Evolutionary conservation across 192 early-diverging fungal genomes (phyloP), one percentile per base, ranked within the genome.

Genomic region (Helicostylum pulchrum): DNA sequence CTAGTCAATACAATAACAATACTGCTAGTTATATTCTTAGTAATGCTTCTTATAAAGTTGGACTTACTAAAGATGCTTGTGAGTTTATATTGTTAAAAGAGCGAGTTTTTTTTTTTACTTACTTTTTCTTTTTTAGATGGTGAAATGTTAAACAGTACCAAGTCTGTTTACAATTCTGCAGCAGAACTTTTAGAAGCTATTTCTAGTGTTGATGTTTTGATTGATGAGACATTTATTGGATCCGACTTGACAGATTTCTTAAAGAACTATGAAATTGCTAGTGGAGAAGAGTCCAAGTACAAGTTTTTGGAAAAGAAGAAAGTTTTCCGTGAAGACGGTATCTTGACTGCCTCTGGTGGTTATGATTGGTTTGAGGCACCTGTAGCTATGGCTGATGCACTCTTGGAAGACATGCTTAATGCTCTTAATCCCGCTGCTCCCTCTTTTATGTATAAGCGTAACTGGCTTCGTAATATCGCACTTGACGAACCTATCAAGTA

Each of bases 391-490:
- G 77, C 80, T 14, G 87, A 92, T 69, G 84, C 85, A 19, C 71
- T 86, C 19, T 78, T 92, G 44, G 83, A 88, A 65, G 90, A 92
- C 65, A 56, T 92, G 5, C 78, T 90, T 54, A 81, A 84, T 50
- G 85, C 83, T 2, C 71, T 81, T 14, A 84, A 89, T 59, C 84
- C 87, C 20, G 67, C 70, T 14, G 81, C 78, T 19, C 75, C 81
- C 32, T 78, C 77, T 57, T 34, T 57, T 53, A 66, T 71, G 14
- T 83, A 81, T 64, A 32, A 63, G 34, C 82, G 84, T 53, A 77
- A 74, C 61, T 92, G 88, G 88, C 73, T 91, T 65, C 87, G 90
- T 68, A 88, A 91, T 53, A 65, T 91, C 66, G 87, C 83, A 31
- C 75, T 75, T 23, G 49, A 63, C 31, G 85, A 86, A 51, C 5